These are phyloP conservation scores for Aureobasidium zeae DNA, from an alignment of 2,329 filamentous ascomycete species.

Conservation along the genomic window DNA sequence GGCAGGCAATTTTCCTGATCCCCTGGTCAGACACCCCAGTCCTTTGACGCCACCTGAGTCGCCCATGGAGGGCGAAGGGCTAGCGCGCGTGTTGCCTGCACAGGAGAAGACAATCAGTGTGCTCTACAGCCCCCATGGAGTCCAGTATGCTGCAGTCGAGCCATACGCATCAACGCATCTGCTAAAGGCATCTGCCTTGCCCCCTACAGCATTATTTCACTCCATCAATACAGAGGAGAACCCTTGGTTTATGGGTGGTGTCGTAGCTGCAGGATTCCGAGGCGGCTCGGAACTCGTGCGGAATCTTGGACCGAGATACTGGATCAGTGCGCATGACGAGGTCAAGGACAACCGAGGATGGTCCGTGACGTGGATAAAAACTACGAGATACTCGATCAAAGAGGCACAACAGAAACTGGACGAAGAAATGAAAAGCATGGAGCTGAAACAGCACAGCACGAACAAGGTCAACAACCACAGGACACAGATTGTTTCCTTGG, in stretches of 20 bases:
- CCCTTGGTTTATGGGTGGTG: conserved; percentile 54
- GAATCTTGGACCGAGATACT: conserved; percentile 45
- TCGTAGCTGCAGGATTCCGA: conserved; percentile 48
- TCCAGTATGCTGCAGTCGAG: conserved; percentile 44
- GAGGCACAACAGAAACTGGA: conserved; percentile 37
- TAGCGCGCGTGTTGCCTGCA: conserved; percentile 27
- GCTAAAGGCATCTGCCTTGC: conserved; percentile 45
- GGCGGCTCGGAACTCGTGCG: conserved; percentile 49
- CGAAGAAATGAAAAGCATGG: conserved; percentile 2
- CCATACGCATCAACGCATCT: conserved; percentile 51
- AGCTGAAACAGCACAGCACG: background rate
- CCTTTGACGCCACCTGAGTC: conserved; percentile 3
- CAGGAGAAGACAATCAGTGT: conserved; percentile 46
- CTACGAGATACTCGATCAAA: conserved; percentile 35
- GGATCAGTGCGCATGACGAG: conserved; percentile 55
- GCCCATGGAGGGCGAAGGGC: conserved; percentile 18
- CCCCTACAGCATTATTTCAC: conserved; percentile 55
- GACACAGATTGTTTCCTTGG: conserved; percentile 6
- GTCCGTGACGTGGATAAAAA: conserved; percentile 43
- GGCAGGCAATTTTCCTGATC: background rate
- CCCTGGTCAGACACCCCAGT: background rate
- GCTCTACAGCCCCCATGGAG: conserved; percentile 57
- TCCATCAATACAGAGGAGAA: conserved; percentile 52
- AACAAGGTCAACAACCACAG: background rate
- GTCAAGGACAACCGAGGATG: conserved; percentile 48